Evolutionary conservation across 345 rosid species (phyloP).

Genomic region (Corchorus olitorius): DNA sequence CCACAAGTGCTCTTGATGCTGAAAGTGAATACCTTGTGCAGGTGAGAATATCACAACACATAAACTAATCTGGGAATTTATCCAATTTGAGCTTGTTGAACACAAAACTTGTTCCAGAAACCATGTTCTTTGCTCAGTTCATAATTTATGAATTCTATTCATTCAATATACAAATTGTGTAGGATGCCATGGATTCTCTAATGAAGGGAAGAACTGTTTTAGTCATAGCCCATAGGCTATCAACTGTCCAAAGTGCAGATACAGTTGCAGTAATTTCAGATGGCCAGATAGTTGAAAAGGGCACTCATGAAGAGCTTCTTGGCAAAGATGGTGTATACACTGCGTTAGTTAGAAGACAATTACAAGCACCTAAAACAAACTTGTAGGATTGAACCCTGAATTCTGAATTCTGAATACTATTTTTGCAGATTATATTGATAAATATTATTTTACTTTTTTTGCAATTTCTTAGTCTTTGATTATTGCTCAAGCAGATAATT

Average conservation of each 20-base stretch:
- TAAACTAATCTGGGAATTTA: background rate
- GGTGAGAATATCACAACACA: conserved; percentile 41
- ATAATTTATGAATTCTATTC: background rate
- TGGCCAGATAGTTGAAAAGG: conserved; percentile 66
- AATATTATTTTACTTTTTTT: background rate
- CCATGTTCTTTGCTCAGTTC: background rate
- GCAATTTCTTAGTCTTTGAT: background rate
- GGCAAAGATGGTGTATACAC: conserved; percentile 53
- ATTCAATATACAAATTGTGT: background rate
- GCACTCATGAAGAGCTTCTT: conserved; percentile 48
- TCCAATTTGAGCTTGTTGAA: too few species aligned
- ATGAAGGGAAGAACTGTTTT: conserved; percentile 95
- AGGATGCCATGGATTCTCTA: conserved; percentile 98
- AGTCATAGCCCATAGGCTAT: conserved; percentile 89
- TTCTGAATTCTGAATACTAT: too few species aligned
- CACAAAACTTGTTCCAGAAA: background rate
- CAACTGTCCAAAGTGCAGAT: conserved; percentile 84
- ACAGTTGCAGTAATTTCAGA: conserved; percentile 83
- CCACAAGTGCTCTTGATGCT: conserved; percentile 96
- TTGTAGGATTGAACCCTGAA: background rate
- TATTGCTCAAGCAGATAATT: background rate
- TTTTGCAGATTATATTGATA: too few species aligned
- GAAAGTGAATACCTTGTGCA: conserved; percentile 96
- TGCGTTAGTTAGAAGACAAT: conserved; percentile 33
- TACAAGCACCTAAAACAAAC: conserved; percentile 27